A percentile compares a stretch with the other conserved stretches of the same genome.
Conservation (phyloP, 164 flowering plant species). For the Platanus orientalis region DNA sequence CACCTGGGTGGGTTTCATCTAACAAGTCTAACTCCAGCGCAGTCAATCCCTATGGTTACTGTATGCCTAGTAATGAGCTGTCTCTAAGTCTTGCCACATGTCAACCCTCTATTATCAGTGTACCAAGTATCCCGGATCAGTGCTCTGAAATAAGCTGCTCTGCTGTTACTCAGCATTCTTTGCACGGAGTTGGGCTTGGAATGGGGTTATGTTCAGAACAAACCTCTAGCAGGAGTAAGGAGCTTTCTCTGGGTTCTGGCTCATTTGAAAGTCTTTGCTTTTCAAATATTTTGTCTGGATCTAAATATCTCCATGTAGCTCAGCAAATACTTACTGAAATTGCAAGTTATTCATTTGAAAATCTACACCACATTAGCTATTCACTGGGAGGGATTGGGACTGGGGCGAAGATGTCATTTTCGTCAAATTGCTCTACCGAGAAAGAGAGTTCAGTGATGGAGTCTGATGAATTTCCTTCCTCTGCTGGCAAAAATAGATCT, state of each 20-base stretch:
- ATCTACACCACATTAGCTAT: constrained; percentile 23
- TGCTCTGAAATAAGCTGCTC: constrained; percentile 40
- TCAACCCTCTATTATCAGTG: constrained; percentile 28
- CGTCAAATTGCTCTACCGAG: constrained; percentile 23
- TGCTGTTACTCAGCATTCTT: constrained; percentile 12
- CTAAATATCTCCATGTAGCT: constrained; percentile 52
- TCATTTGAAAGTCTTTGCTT: constrained; percentile 22
- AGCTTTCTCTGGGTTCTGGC: constrained; percentile 32
- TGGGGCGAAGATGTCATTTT: constrained; percentile 16
- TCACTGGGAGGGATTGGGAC: constrained; percentile 9
- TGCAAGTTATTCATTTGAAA: constrained; percentile 52
- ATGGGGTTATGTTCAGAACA: constrained; percentile 38
- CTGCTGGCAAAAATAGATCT: constrained; percentile 18
- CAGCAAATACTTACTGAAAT: constrained; percentile 76
- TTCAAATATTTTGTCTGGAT: constrained; percentile 38
- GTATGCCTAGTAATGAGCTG: constrained; percentile 45
- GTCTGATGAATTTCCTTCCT: constrained; percentile 23
- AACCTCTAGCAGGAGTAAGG: constrained; percentile 35
- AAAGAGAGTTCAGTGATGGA: constrained; percentile 13
- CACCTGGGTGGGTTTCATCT: constrained; percentile 29
- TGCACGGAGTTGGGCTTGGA: constrained; percentile 15
- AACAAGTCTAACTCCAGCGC: constrained; percentile 16
- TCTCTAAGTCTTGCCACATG: constrained; percentile 64
- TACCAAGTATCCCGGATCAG: constrained; percentile 34
- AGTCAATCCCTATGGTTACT: constrained; percentile 26